Conservation (phyloP, 441 rosid species). For the Biscutella laevigata region DNA sequence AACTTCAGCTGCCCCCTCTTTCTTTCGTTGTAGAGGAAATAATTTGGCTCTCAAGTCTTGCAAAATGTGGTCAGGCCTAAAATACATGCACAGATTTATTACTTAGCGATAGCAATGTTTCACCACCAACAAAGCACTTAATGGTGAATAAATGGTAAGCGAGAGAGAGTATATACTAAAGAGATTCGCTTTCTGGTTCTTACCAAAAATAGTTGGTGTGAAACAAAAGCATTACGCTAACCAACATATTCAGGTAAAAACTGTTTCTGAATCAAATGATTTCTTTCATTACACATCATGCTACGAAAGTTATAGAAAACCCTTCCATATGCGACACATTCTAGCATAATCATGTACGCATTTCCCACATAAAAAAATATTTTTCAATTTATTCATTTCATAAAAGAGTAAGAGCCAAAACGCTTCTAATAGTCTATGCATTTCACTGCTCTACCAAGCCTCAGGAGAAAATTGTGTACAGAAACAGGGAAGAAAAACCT, state of each 20-base stretch:
- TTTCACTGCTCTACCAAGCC: constrained; percentile 6
- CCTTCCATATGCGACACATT: neutral
- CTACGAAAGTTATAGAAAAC: neutral
- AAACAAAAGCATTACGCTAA: neutral
- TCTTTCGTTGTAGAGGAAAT: constrained; percentile 35
- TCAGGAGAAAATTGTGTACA: neutral
- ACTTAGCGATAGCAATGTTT: neutral
- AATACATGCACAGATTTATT: constrained; percentile 6
- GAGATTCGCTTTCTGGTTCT: neutral
- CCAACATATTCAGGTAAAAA: neutral
- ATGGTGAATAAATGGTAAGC: neutral
- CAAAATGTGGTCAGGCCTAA: constrained; percentile 68
- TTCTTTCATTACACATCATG: neutral
- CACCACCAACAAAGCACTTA: constrained; percentile 13
- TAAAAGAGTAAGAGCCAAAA: neutral
- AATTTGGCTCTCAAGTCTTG: constrained; percentile 62
- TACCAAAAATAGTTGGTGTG: neutral
- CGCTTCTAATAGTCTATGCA: neutral
- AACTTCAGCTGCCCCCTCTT: constrained; percentile 20
- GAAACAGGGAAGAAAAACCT: constrained; percentile 3
- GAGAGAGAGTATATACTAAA: neutral
- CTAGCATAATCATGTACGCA: neutral
- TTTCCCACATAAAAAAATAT: neutral
- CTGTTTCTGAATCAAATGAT: neutral
- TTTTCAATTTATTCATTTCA: too few species aligned